Base-by-base conservation (phyloP, 164 flowering plant genomes). In the Piper betle region DNA sequence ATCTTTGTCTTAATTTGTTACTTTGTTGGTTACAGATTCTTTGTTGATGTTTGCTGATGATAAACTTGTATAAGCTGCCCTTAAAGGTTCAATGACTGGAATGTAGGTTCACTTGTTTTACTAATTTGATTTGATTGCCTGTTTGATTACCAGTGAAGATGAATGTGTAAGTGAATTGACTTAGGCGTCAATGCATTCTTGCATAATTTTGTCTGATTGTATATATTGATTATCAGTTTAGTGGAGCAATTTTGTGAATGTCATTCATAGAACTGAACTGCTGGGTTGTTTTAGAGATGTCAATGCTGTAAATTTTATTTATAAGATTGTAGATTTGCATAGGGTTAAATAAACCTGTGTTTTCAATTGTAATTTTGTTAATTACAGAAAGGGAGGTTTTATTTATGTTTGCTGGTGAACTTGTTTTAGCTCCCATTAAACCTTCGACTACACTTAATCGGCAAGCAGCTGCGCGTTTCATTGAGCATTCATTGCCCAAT, bases 401-500 rank as follows among this genome's bases (percentile, higher is more conserved):
- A 9, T 46, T 46, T 10, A 46, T 10, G 15, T 10, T 46, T 46
- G 15, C 50, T 46, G 50, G 15, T 9, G 33, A 46, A 73, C 25
- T 75, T 60, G 41, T 67, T 81, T 71, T 58, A 88, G 99, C 80
- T 3, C 97, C 99, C 3, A 43, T 84, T 60, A 82, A 87, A 25
- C 99, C 89, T 64, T 85, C 96, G 37, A 72, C 95, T 40, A 80
- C 76, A 52, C 72, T 93, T 52, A 93, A 93, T 69, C 60, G 69
- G 64, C 80, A 74, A 69, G 99, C 96, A 13, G 99, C 99, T 38
- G 79, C 92, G 20, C 91, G 99, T 57, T 88, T 93, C 64, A 90
- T 93, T 52, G 95, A 85, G 74, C 97, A 91, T 76, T 86, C 97
- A 25, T 74, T 93, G 69, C 96, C 99, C 58, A 89, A 88, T 75